phyloP scores from a whole-genome alignment of 2,329 filamentous ascomycete species.

The Cladophialophora chaetospira region DNA sequence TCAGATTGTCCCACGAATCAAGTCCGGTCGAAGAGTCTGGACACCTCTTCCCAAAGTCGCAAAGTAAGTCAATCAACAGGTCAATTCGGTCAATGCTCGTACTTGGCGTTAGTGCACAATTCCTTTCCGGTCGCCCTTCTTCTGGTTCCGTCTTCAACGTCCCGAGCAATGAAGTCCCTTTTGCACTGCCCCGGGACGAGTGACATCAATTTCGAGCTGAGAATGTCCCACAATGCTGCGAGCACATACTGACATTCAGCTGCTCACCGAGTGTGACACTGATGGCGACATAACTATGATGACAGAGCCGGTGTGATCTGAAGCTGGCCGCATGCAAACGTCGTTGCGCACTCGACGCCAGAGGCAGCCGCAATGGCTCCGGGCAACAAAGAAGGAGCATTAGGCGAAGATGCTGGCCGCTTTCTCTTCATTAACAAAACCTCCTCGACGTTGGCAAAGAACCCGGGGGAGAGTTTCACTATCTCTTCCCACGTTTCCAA shows the following conservation, averaged over 20 bases:
- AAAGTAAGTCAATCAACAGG: no score
- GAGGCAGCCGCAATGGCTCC: slow-evolving; percentile 3
- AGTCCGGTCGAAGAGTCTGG: no score
- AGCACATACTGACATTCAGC: no score
- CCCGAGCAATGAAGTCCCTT: background rate
- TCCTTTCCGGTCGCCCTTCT: background rate
- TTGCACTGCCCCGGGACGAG: no score
- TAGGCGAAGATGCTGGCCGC: background rate
- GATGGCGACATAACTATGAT: no score
- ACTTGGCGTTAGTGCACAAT: background rate
- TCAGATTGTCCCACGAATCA: no score
- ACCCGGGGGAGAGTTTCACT: slow-evolving; percentile 19
- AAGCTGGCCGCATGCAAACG: no score
- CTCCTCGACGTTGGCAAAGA: slow-evolving; percentile 1
- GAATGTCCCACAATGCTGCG: no score
- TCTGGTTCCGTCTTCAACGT: background rate
- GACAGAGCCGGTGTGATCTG: no score
- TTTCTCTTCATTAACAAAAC: slow-evolving; percentile 22
- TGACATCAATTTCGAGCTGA: no score
- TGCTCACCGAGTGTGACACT: no score
- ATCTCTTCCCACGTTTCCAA: slow-evolving; percentile 22
- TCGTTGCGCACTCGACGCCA: background rate
- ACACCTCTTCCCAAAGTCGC: no score
- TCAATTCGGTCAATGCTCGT: background rate
- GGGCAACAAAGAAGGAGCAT: background rate